Base-by-base conservation (phyloP, 331 rosid genomes). In the Quercus phellos region DNA sequence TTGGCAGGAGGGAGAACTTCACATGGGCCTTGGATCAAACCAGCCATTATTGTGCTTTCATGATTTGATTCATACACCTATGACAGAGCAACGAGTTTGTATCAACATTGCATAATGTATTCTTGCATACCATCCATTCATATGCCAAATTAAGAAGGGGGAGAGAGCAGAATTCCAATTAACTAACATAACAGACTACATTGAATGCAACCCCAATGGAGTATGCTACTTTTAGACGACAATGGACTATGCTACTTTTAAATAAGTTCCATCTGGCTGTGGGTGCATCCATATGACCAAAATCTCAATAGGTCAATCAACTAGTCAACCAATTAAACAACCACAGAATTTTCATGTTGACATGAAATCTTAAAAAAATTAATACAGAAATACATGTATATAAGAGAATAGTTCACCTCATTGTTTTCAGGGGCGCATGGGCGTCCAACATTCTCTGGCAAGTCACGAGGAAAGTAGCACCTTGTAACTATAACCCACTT, bases 61-160 rank as follows among this genome's bases (percentile, higher is more conserved):
- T 88, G 84, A 85, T 89, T 87, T 73, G 97, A 90, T 81, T 90
- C 89, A 78, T 90, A 94, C 32, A 94, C 96, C 98, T 94, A 72
- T 70, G 83, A 34, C 73, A 72, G 61, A 66, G 74, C 63, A 51
- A 67, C 21, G 53, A 56, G 46, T 68, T 17, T 18, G 63, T 83
- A 74, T 75, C 74, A 75, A 79, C 30, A 67, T 51, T 43, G 43
- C 12, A 67, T 56, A 70, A 54, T 69, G 75, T 32, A 68, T 5
- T 73, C 21, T 55, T 83, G 73, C 58, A 38, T 77, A 71, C 14
- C 24, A 3, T 59, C 13, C 24, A 27, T 22, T 51, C 70, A 55
- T 71, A 61, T 13, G 54, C n/a, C 46, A 18, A 61, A 19, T 51
- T 10, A 38, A 56, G 29, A 50, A 16, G 13, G 34, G 22, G 51